Conservation (phyloP, 805 yeast genomes). For the Kodamaea neixiangensis region DNA sequence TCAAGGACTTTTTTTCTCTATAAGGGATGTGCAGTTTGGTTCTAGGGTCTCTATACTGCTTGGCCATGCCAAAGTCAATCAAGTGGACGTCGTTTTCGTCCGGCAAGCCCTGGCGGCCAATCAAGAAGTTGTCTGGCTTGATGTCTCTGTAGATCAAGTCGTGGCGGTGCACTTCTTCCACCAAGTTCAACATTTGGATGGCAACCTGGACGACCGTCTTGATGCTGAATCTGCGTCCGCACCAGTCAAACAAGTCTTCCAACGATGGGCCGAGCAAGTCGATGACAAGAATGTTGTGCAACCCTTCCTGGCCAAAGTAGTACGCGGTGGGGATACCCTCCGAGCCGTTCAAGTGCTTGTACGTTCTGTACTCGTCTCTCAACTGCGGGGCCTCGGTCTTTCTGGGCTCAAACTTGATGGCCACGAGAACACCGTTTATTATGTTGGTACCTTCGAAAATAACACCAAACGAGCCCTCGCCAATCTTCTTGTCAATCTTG, state of each 20-base stretch:
- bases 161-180: conserved; percentile 73
- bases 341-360: conserved; percentile 66
- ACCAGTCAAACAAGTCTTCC: conserved; percentile 86
- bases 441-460: conserved; percentile 80
- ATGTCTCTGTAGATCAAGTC: conserved; percentile 79
- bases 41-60: conserved; percentile 77
- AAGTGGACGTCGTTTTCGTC: conserved; percentile 70
- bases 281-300: conserved; percentile 73
- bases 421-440: conserved; percentile 65
- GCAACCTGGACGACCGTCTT: conserved; percentile 76
- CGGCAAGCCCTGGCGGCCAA: conserved; percentile 60
- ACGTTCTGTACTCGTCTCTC: conserved; percentile 78
- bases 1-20: conserved; percentile 74
- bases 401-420: conserved; percentile 79
- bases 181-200: conserved; percentile 72
- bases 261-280: conserved; percentile 79
- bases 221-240: conserved; percentile 71
- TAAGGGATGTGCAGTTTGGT: conserved; percentile 82
- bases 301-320: conserved; percentile 84
- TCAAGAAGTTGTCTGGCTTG: conserved; percentile 79
- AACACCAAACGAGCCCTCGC: conserved; percentile 86
- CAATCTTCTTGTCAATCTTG: conserved; percentile 79
- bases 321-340: conserved; percentile 82
- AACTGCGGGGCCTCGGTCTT: conserved; percentile 83
- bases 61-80: conserved; percentile 88